Base-by-base conservation (phyloP, 2,329 filamentous ascomycete genomes). In the Stagonosporopsis cucurbitacearum region DNA sequence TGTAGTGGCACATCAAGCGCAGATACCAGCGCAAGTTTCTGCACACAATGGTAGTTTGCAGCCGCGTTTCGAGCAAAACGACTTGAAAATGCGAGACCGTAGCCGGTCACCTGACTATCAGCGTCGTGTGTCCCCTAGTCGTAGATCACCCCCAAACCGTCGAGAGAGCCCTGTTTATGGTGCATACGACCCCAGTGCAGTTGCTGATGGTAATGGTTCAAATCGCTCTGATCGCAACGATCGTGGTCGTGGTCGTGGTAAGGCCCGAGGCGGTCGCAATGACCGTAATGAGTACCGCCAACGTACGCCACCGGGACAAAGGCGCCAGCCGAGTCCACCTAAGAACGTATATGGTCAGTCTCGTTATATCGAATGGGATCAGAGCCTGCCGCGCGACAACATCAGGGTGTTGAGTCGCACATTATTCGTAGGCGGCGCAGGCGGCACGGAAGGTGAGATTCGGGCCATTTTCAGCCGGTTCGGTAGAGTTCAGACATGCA, bases 401-500 rank as follows among this genome's bases (percentile, higher is more conserved):
- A 97, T 99, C 78, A 69, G 66, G 82, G 95, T 99, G 25, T 82
- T 96, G 56, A 98, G 94, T 77, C 88, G 95, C 68, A 99, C 95
- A 13, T 84, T 99, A 12, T 99, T 99, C 74, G 93, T 99, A 68
- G 95, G 95, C 62, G 95, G 95, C 72, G 95, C 97, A 64, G 71
- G 78, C 47, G 79, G 79, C 55, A 88, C 90, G 6, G 94, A 99
- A 76, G 81, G 84, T 54, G 92, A 98, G 73, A 83, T 99, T 49
- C 88, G 92, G 49, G 80, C 80, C 46, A 87, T 96, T 40, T 99
- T 99, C 75, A 82, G 81, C 69, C 87, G 87, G 41, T 96, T 88
- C 71, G 95, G 95, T 56, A 82, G 88, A 49, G 95, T 99, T 4
- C 95, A 99, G 77, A 97, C 94, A 1, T 98, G 94, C 77, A 99